Conservation (phyloP, 495 filamentous ascomycete genomes). For the Choiromyces venosus region DNA sequence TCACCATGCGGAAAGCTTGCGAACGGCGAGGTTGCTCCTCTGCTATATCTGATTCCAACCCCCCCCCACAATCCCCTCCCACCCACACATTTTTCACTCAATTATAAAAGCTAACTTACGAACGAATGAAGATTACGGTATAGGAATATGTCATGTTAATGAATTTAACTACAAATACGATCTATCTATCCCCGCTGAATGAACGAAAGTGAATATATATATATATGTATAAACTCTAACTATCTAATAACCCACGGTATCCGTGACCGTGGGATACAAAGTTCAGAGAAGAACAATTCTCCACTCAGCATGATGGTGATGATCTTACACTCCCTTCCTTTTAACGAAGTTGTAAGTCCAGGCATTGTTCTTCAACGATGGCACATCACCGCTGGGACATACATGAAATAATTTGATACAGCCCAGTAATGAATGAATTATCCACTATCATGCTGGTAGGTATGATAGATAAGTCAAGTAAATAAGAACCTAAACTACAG, state of each 20-base stretch:
- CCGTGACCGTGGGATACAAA: conserved; percentile 33
- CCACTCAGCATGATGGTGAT: background rate
- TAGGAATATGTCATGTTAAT: background rate
- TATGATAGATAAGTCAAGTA: no score
- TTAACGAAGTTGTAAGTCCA: background rate
- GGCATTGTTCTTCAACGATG: background rate
- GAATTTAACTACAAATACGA: background rate
- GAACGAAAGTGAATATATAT: background rate
- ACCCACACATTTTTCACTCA: background rate
- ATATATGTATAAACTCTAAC: conserved; percentile 19
- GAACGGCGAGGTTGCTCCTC: conserved; percentile 33
- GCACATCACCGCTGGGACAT: background rate
- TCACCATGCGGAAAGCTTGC: conserved; percentile 41
- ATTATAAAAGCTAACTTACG: background rate
- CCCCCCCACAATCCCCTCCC: background rate
- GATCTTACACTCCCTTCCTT: background rate
- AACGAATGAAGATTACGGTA: background rate
- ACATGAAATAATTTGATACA: background rate
- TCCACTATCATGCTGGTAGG: no score
- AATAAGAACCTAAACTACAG: no score
- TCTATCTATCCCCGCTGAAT: background rate
- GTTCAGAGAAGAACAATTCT: conserved; percentile 20
- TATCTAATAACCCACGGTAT: conserved; percentile 33
- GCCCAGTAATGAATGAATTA: no score
- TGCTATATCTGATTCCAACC: conserved; percentile 22